phyloP scores from a whole-genome alignment of 805 yeast species.

The Monosporozyma yasuniensis region DNA sequence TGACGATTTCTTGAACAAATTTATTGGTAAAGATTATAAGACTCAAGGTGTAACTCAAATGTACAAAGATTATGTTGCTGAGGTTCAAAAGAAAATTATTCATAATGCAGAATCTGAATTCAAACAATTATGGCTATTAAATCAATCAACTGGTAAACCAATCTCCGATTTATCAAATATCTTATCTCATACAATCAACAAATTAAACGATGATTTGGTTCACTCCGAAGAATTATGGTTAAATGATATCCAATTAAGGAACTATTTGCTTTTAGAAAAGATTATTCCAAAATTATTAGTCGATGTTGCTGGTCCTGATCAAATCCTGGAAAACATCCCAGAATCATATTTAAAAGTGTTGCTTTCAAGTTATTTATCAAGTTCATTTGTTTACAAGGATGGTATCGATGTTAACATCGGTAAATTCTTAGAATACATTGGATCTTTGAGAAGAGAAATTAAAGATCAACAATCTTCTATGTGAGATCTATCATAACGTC shows the following conservation, averaged over 20 bases:
- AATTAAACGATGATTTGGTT: conserved; percentile 77
- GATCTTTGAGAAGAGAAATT: conserved; percentile 42
- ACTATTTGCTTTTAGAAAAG: conserved; percentile 55
- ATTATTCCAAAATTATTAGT: conserved; percentile 72
- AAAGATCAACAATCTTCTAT: background rate
- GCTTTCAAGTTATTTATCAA: conserved; percentile 78
- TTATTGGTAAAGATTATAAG: conserved; percentile 36
- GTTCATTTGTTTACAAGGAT: conserved; percentile 72
- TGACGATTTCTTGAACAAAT: conserved; percentile 63
- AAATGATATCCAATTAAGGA: conserved; percentile 67
- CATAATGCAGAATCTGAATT: conserved; percentile 79
- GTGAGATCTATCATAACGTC: background rate
- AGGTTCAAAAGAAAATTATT: conserved; percentile 70
- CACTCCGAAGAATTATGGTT: conserved; percentile 76
- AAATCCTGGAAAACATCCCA: conserved; percentile 71
- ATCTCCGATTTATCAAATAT: conserved; percentile 67
- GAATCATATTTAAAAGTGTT: conserved; percentile 79
- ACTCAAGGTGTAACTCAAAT: conserved; percentile 29
- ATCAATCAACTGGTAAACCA: conserved; percentile 53
- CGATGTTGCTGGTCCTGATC: conserved; percentile 54
- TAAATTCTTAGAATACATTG: conserved; percentile 60
- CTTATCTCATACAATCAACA: conserved; percentile 73
- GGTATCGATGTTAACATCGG: conserved; percentile 76
- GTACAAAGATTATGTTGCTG: conserved; percentile 73
- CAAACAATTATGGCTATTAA: conserved; percentile 75